Evolutionary conservation across 2,329 filamentous ascomycete genomes (phyloP), one percentile per base, ranked within the genome.

Genomic region (Calonectria henricotiae): DNA sequence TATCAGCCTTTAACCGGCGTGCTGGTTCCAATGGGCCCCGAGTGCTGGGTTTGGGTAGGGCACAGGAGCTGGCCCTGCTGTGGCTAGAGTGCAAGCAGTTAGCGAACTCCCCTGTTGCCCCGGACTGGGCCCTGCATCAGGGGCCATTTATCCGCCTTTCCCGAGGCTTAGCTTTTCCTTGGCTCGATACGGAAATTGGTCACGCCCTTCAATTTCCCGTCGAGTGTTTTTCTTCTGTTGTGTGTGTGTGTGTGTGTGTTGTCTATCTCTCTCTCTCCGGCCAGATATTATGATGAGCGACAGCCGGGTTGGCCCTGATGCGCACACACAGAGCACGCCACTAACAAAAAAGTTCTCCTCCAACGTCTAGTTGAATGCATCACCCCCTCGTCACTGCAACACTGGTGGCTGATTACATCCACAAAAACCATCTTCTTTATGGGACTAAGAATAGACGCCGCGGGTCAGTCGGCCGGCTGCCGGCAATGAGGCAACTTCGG

Each of bases 181-280:
- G 51, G 51, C 51, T 25, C 32, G 23, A 58, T 37, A 37, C n/a
- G 51, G 51, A 39, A 58, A 23, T 58, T 58, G 51, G 25, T 58
- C 51, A 58, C 51, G 51, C 51, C 51, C 51, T 58, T 30, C 35
- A 58, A 58, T 58, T 58, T 58, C 51, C 51, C 51, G 51, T 20
- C 27, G 7, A 8, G 15, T 23, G 9, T n/a, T 23, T 37, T 39
- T 58, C 17, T 58, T 39, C 11, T 37, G 20, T 20, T 1, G 2
- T 15, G 5, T 37, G 20, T 20, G 20, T 15, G 5, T 37, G 20
- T 20, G 20, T 13, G 17, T 17, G 11, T 15, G 2, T 5, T 12
- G 20, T 55, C 32, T 23, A 17, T 5, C 7, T 25, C n/a, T 7
- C n/a, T 12, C 35, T 17, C n/a, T 12, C 35, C 6, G 43, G 32